These are phyloP conservation scores for Cornus kousa DNA, from an alignment of 148 eudicot species.

Conservation along the genomic window DNA sequence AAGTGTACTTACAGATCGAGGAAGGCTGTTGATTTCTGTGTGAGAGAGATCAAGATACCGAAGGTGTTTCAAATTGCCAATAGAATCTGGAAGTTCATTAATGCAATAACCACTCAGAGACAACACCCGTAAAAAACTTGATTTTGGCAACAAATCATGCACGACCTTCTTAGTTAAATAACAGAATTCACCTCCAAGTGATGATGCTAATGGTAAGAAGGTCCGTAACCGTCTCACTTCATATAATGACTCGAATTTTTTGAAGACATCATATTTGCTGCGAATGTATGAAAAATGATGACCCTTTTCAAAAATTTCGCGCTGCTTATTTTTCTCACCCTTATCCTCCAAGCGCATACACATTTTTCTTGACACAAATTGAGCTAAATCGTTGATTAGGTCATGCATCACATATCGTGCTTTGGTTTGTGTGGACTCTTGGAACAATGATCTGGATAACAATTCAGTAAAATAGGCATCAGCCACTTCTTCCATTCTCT, in stretches of 20 bases:
- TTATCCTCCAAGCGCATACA: background rate
- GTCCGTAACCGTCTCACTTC: background rate
- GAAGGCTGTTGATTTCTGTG: constrained; percentile 3
- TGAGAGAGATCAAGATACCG: constrained; percentile 28
- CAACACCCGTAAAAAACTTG: constrained; percentile 20
- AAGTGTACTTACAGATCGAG: constrained; percentile 10
- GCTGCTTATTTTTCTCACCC: too few species aligned
- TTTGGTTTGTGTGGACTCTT: background rate
- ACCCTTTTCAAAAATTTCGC: background rate
- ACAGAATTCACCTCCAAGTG: background rate
- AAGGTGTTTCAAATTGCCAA: constrained; percentile 21
- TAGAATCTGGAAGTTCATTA: constrained; percentile 4
- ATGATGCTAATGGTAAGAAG: background rate
- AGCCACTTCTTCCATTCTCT: constrained; percentile 21
- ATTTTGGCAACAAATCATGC: background rate
- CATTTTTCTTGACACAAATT: background rate
- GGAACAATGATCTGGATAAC: constrained; percentile 22
- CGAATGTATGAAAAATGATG: background rate
- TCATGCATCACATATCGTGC: constrained; percentile 25
- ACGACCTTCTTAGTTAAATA: background rate
- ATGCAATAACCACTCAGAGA: constrained; percentile 8
- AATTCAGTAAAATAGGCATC: constrained; percentile 20
- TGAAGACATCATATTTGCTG: background rate
- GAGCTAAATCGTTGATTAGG: constrained; percentile 26
- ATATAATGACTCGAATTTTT: background rate